These are phyloP conservation scores for Lasiodiplodia theobromae DNA, from an alignment of 2,329 filamentous ascomycete genomes.

Conservation along the genomic window DNA sequence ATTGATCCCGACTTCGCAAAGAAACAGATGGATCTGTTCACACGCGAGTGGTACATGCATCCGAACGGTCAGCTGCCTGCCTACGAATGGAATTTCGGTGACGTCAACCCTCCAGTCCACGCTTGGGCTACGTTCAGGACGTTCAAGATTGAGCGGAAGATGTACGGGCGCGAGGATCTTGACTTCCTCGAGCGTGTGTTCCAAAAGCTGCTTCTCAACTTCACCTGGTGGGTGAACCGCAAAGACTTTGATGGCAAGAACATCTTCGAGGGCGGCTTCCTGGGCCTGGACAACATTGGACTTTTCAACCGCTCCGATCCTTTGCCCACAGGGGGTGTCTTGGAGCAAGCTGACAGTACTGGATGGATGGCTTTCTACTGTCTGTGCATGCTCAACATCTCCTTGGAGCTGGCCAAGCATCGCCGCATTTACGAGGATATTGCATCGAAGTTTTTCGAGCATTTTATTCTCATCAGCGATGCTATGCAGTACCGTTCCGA, in stretches of 20 bases:
- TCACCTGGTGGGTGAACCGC: slow-evolving; percentile 99
- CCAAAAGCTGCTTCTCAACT: slow-evolving; percentile 94
- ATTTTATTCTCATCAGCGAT: slow-evolving; percentile 97
- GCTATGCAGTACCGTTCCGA: slow-evolving; percentile 81
- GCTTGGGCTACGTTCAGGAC: slow-evolving; percentile 95
- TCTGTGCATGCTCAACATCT: slow-evolving; percentile 95
- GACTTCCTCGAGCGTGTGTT: slow-evolving; percentile 97
- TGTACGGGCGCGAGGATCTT: slow-evolving; percentile 92
- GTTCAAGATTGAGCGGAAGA: slow-evolving; percentile 98
- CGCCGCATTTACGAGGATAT: slow-evolving; percentile 95
- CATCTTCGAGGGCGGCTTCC: slow-evolving; percentile 94
- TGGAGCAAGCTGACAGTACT: slow-evolving; percentile 96
- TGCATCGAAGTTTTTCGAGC: slow-evolving; percentile 98
- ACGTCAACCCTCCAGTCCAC: slow-evolving; percentile 95
- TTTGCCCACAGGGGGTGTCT: slow-evolving; percentile 86
- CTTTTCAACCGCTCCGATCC: slow-evolving; percentile 97
- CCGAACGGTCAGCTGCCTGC: slow-evolving; percentile 94
- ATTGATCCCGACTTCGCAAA: slow-evolving; percentile 98
- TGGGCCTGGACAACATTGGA: slow-evolving; percentile 96
- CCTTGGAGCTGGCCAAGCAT: slow-evolving; percentile 92
- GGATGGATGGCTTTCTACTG: slow-evolving; percentile 99
- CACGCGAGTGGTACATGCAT: slow-evolving; percentile 98
- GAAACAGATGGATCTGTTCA: slow-evolving; percentile 96
- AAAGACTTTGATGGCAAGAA: slow-evolving; percentile 96
- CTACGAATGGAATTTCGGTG: slow-evolving; percentile 97